Conservation (phyloP, 1,139 yeast genomes). For the Hemisphaericaspora lyxosophila region DNA sequence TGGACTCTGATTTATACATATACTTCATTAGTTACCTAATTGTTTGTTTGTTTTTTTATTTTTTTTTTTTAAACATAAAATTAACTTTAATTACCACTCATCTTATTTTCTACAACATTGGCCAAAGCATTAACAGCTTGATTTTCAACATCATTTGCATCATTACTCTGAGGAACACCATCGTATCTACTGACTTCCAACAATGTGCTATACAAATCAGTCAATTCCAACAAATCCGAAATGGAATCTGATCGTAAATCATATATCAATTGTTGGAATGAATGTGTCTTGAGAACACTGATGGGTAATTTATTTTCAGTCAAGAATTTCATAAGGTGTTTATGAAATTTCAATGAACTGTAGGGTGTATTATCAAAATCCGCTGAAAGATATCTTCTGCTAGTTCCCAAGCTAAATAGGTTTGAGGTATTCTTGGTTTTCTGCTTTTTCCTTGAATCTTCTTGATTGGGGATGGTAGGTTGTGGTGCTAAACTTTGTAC, state of each 20-base stretch:
- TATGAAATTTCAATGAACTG: slow-evolving; percentile 48
- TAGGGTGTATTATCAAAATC: slow-evolving; percentile 47
- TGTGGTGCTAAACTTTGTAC: not conserved
- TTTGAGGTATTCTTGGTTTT: slow-evolving; percentile 2
- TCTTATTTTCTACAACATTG: slow-evolving; percentile 4
- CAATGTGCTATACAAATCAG: slow-evolving; percentile 45
- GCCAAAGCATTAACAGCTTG: slow-evolving; percentile 3
- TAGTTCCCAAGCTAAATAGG: slow-evolving; percentile 1
- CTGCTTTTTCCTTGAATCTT: slow-evolving; percentile 4
- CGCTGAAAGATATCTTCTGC: slow-evolving; percentile 26
- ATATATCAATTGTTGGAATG: slow-evolving; percentile 52
- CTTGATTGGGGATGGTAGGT: not conserved
- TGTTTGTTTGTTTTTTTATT: too few relatives aligned
- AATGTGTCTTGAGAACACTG: slow-evolving; percentile 46
- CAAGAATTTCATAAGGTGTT: slow-evolving; percentile 50
- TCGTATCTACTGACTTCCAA: slow-evolving; percentile 44
- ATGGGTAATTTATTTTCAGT: slow-evolving; percentile 54
- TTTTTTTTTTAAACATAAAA: too few relatives aligned
- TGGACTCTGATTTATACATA: too few relatives aligned
- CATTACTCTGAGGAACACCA: slow-evolving; percentile 14
- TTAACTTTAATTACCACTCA: not conserved
- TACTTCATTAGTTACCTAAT: too few relatives aligned
- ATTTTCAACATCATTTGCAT: slow-evolving; percentile 1
- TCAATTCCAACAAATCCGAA: slow-evolving; percentile 47
- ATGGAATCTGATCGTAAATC: slow-evolving; percentile 52